Base-by-base conservation (phyloP, 2,329 filamentous ascomycete species). In the Paecilomyces niveus region DNA sequence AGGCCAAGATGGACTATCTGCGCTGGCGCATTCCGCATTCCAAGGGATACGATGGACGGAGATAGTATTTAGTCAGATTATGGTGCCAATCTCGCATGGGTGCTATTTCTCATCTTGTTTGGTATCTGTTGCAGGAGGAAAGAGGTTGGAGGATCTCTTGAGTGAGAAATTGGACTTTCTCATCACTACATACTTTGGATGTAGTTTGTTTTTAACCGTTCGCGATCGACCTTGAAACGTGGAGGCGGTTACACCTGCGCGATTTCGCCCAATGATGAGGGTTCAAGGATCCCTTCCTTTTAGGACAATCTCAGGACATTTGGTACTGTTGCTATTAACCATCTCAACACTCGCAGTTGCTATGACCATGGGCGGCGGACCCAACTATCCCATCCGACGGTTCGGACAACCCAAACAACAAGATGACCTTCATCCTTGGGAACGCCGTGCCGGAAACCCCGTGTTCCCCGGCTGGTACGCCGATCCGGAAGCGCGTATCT, bases 401-500 rank as follows among this genome's bases (percentile, higher is more conserved):
- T 13, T 39, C 35, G 35, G 15, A 39, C 13, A 4, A 15, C 35
- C 11, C 5, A 11, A 39, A 6, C 13, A 39, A n/a, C 35, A 39
- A 39, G 35, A 26, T 26, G 24, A 26, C 24, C 24, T 26, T n/a
- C n/a, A n/a, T 5, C 5, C 5, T 5, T 26, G 10, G 11, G 39
- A n/a, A 53, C 45, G 39, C 51, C 22, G 52, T 4, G 5, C 58
- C 39, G 68, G 69, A 45, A 82, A 82, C 57, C 80, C 80, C 5
- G 76, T 81, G 55, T 71, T 81, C 24, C 70, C 75, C 1, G 78
- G 78, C 55, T 80, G 78, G 77, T 82, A 82, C 63, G 80, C 79
- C 7, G 80, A 82, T 58, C 80, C 80, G 0, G 80, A 81, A 65
- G 76, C 71, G 26, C 77, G 74, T 55, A 75, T 77, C 66, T 82